Conservation (phyloP, 495 filamentous ascomycete species). For the Talaromyces wortmannii region DNA sequence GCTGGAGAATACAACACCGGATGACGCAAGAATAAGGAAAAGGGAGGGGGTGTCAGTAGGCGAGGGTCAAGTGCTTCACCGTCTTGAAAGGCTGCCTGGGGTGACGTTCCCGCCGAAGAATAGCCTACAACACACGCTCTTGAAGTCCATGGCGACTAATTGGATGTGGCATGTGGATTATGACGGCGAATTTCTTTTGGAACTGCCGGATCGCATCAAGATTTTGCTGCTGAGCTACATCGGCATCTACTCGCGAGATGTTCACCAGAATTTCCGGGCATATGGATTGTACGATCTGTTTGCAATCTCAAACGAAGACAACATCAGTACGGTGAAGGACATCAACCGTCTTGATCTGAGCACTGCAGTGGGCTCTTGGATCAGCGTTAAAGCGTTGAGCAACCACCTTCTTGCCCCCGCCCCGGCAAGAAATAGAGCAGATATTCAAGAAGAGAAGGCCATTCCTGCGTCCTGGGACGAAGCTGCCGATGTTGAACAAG, state of each 20-base stretch:
- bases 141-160: conserved; percentile 57
- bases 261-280: conserved; percentile 14
- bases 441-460: conserved; percentile 7
- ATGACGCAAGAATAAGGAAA: neutral
- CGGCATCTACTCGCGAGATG: conserved; percentile 38
- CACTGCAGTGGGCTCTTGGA: conserved; percentile 48
- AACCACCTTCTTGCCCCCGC: conserved; percentile 38
- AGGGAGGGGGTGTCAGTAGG: neutral
- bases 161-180: conserved; percentile 65
- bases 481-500: conserved; percentile 23
- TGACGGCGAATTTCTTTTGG: conserved; percentile 58
- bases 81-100: conserved; percentile 38
- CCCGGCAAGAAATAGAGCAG: conserved; percentile 6
- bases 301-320: conserved; percentile 7
- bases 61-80: conserved; percentile 15
- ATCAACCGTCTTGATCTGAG: conserved; percentile 59
- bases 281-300: conserved; percentile 25
- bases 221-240: conserved; percentile 57
- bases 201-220: conserved; percentile 56
- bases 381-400: conserved; percentile 53
- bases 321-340: conserved; percentile 25
- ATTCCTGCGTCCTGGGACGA: conserved; percentile 34
- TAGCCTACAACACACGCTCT: conserved; percentile 49
- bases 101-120: conserved; percentile 29
- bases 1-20: conserved; percentile 22